Evolutionary conservation across 306 rosid genomes (phyloP).

Genomic region (Phaseolus lunatus): DNA sequence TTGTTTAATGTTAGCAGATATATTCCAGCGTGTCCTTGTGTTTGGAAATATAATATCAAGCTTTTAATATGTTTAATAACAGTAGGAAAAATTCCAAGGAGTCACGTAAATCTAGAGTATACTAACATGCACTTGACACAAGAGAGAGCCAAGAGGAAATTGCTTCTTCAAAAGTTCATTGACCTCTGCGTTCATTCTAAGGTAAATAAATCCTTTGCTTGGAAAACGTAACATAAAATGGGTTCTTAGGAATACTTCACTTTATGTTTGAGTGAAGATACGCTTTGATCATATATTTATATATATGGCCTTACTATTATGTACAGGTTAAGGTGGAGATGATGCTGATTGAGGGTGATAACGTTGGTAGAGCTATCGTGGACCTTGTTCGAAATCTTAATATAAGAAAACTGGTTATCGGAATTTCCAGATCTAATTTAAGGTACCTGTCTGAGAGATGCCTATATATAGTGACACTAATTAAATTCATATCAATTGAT

Average conservation of each 20-base stretch:
- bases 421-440: constrained; percentile 37
- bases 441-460: constrained; percentile 31
- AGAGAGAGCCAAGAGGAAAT: constrained; percentile 47
- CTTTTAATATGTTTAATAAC: background rate
- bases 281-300: too few relatives aligned
- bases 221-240: background rate
- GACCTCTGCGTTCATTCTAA: constrained; percentile 49
- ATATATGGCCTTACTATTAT: background rate
- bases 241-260: background rate
- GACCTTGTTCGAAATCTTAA: constrained; percentile 31
- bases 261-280: too few relatives aligned
- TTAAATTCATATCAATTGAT: too few relatives aligned
- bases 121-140: constrained; percentile 37
- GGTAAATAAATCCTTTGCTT: constrained; percentile 40
- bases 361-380: constrained; percentile 45
- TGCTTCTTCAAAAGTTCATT: constrained; percentile 50
- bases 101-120: constrained; percentile 38
- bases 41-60: background rate
- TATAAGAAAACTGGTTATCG: constrained; percentile 51
- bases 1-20: background rate
- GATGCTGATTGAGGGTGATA: constrained; percentile 45
- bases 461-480: background rate
- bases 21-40: too few relatives aligned
- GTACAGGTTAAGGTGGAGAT: constrained; percentile 53
- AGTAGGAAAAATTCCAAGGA: constrained; percentile 59